phyloP scores from a whole-genome alignment of 768 basidiomycete species.

The Boletus patriciae region DNA sequence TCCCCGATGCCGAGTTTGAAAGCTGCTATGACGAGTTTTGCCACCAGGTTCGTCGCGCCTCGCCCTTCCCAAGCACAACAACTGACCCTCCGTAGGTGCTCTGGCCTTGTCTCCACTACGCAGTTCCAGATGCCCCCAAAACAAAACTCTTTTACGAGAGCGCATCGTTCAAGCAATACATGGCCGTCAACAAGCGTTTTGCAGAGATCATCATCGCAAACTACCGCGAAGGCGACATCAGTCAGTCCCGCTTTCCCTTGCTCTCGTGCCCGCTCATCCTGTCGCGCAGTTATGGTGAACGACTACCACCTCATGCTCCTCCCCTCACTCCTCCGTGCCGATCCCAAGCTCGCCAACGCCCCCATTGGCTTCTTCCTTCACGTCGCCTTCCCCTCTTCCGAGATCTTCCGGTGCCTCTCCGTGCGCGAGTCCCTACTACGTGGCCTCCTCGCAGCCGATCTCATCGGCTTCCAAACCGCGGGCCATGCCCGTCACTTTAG shows the following conservation, averaged over 20 bases:
- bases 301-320: conserved; percentile 97
- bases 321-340: conserved; percentile 76
- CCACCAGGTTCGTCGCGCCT: conserved; percentile 56
- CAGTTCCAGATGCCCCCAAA: conserved; percentile 84
- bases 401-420: conserved; percentile 91
- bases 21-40: conserved; percentile 86
- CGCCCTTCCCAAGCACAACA: conserved; percentile 5
- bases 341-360: conserved; percentile 45
- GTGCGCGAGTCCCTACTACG: conserved; percentile 74
- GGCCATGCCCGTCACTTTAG: conserved; percentile 82
- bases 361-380: conserved; percentile 90
- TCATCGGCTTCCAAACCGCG: conserved; percentile 90
- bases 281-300: conserved; percentile 68
- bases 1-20: no score
- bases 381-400: conserved; percentile 93
- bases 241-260: conserved; percentile 26
- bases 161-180: conserved; percentile 81
- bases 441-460: conserved; percentile 88
- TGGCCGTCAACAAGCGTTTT: conserved; percentile 87
- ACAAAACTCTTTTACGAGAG: conserved; percentile 81
- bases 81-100: conserved; percentile 49
- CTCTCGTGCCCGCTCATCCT: conserved; percentile 3
- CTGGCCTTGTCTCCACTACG: conserved; percentile 87
- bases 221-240: conserved; percentile 88
- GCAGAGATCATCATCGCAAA: conserved; percentile 78